Evolutionary conservation across 192 early-diverging fungal species (phyloP), one percentile per base, ranked within the genome.

Genomic region (Physocladia obscura): DNA sequence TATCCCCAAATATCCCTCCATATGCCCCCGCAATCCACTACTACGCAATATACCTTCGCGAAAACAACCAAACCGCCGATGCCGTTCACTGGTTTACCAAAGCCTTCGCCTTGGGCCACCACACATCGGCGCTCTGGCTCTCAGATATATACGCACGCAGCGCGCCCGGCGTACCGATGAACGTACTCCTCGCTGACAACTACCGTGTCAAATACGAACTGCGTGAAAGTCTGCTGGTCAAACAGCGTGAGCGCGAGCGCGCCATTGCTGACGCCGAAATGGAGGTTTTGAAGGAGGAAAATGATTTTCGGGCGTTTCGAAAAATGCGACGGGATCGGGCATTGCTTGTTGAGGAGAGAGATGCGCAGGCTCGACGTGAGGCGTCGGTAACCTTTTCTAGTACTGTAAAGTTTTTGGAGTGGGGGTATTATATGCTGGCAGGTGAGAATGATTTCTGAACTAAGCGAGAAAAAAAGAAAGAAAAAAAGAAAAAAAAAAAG

Each of bases 1-100:
- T n/a, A n/a, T n/a, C n/a, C n/a, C n/a, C n/a, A n/a, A n/a, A n/a
- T n/a, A n/a, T n/a, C n/a, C n/a, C n/a, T n/a, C n/a, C n/a, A n/a
- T n/a, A n/a, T n/a, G n/a, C n/a, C n/a, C 69, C 69, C 5, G 69
- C 69, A n/a, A 4, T 70, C 24, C 56, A 60, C 44, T 55, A 38
- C 4, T 70, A 60, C 44, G 69, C 44, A 3, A 35, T 70, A 30
- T 70, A 50, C 30, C 47, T 70, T 8, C 34, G 32, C 5, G 48
- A 61, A 26, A 61, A 49, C 29, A 57, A 57, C 4, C 56, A 61
- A n/a, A 31, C 22, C 11, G 32, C 4, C 11, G 57, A 70, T 8
- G 56, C 69, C 1, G 4, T 70, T 5, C 27, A 8, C 5, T 60
- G 69, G 69, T 70, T 70, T 29, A 30, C 22, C n/a, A 47, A 60